Percentiles rank a stretch among this genome's conserved stretches.
Conservation (phyloP, 2,329 filamentous ascomycete genomes). For the Lasiodiplodia theobromae region DNA sequence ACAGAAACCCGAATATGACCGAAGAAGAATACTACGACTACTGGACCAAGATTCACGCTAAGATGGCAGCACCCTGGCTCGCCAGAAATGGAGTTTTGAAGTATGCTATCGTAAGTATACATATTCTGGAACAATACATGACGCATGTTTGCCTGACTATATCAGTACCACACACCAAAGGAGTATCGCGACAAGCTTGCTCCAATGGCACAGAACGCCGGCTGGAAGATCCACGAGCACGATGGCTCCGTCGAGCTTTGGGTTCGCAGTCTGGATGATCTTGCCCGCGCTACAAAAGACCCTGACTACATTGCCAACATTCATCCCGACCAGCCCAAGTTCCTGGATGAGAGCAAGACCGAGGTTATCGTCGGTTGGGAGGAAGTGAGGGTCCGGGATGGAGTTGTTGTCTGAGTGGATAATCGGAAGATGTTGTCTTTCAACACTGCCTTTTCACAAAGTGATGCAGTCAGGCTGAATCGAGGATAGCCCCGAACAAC, state of each 20-base stretch:
- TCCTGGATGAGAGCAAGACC: not conserved
- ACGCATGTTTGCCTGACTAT: too few relatives aligned
- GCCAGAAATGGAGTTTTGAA: constrained; percentile 15
- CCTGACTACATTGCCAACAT: constrained; percentile 14
- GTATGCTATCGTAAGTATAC: constrained; percentile 1
- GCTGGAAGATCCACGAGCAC: constrained; percentile 3
- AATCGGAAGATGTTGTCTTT: too few relatives aligned
- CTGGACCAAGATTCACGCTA: constrained; percentile 8
- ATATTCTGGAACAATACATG: too few relatives aligned
- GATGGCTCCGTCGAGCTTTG: constrained; percentile 2
- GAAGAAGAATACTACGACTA: constrained; percentile 7
- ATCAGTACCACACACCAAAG: constrained; percentile 8
- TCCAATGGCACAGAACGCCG: not conserved
- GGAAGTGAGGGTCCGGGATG: constrained; percentile 12
- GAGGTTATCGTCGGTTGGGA: constrained; percentile 1
- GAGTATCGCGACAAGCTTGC: not conserved
- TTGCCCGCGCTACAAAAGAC: not conserved
- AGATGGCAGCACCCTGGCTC: not conserved
- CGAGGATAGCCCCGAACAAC: too few relatives aligned
- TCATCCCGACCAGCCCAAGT: not conserved
- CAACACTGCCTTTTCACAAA: too few relatives aligned
- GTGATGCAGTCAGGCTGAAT: too few relatives aligned
- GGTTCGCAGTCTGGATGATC: constrained; percentile 7
- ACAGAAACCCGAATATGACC: not conserved
- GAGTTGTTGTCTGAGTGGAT: not conserved